phyloP scores from a whole-genome alignment of 1,139 yeast genomes.

The Yamadazyma siamensis region DNA sequence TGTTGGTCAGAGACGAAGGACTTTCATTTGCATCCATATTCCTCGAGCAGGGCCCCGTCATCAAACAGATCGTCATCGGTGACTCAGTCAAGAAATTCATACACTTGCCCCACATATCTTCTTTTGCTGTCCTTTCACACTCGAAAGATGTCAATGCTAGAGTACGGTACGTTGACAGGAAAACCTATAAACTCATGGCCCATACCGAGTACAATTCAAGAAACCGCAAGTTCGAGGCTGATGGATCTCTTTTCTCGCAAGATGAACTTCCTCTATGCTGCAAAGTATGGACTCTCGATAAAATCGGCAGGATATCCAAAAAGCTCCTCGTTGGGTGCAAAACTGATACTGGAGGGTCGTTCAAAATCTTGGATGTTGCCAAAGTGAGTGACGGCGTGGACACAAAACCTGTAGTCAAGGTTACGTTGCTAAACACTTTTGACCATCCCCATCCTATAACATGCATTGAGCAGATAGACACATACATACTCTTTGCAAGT shows the following conservation, averaged over 20 bases:
- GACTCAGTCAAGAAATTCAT: slow-evolving; percentile 36
- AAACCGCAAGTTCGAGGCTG: slow-evolving; percentile 13
- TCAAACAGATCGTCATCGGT: slow-evolving; percentile 33
- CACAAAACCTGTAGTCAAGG: slow-evolving; percentile 16
- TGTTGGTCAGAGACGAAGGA: slow-evolving; percentile 49
- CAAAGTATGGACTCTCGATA: slow-evolving; percentile 22
- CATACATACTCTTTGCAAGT: slow-evolving; percentile 32
- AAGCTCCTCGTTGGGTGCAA: slow-evolving; percentile 43
- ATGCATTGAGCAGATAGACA: slow-evolving; percentile 35
- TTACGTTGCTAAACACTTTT: slow-evolving; percentile 37
- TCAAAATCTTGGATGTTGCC: slow-evolving; percentile 42
- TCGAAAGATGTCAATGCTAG: slow-evolving; percentile 23
- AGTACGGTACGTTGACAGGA: slow-evolving; percentile 35
- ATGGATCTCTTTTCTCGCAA: slow-evolving; percentile 21
- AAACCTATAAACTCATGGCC: slow-evolving; percentile 18
- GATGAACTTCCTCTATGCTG: slow-evolving; percentile 36
- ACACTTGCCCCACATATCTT: slow-evolving; percentile 27
- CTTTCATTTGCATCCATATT: slow-evolving; percentile 33
- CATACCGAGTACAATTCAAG: slow-evolving; percentile 21
- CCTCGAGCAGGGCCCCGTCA: slow-evolving; percentile 23
- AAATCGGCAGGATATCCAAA: slow-evolving; percentile 33
- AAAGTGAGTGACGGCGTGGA: slow-evolving; percentile 18
- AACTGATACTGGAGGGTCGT: slow-evolving; percentile 23
- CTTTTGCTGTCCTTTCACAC: slow-evolving; percentile 40
- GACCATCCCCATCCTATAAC: slow-evolving; percentile 32